phyloP scores from a whole-genome alignment of 352 stramenopile genomes.

The Saprolegnia parasitica region DNA sequence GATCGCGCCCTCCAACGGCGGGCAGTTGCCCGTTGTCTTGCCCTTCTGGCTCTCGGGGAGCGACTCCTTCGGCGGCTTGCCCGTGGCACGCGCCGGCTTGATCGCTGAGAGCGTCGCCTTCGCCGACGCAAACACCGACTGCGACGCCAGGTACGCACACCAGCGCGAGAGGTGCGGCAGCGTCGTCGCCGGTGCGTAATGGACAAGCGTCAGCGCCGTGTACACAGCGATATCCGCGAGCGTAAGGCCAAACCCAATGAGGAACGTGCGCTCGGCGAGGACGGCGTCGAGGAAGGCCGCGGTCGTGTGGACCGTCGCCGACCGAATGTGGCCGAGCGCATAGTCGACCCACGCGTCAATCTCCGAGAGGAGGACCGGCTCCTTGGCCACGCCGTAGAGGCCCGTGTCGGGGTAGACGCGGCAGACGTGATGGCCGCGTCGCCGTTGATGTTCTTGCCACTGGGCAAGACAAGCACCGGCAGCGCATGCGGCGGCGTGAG shows the following conservation, averaged over 20 bases:
- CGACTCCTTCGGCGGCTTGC: slow-evolving; percentile 32
- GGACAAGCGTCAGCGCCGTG: slow-evolving; percentile 59
- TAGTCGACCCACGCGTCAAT: slow-evolving; percentile 95
- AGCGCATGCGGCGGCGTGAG: slow-evolving; percentile 40
- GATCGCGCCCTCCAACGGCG: slow-evolving; percentile 91
- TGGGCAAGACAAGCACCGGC: slow-evolving; percentile 48
- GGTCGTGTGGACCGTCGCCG: slow-evolving; percentile 40
- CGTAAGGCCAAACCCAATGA: slow-evolving; percentile 90
- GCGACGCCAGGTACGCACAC: slow-evolving; percentile 53
- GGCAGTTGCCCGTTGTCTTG: slow-evolving; percentile 87
- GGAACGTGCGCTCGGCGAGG: slow-evolving; percentile 88
- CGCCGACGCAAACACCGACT: slow-evolving; percentile 56
- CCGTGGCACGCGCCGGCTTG: slow-evolving; percentile 31
- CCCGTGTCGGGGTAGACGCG: slow-evolving; percentile 40
- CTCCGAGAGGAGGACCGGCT: slow-evolving; percentile 50
- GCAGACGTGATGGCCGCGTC: slow-evolving; percentile 67
- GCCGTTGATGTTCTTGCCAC: slow-evolving; percentile 51
- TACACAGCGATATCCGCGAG: slow-evolving; percentile 96
- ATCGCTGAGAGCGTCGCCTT: slow-evolving; percentile 50
- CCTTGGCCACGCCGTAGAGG: slow-evolving; percentile 55
- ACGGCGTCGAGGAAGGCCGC: slow-evolving; percentile 85
- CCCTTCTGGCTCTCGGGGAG: slow-evolving; percentile 45
- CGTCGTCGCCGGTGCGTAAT: slow-evolving; percentile 23
- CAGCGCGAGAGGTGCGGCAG: slow-evolving; percentile 67
- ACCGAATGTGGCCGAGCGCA: slow-evolving; percentile 52